Base-by-base conservation (phyloP, 164 flowering plant genomes). In the Vitis cinerea region DNA sequence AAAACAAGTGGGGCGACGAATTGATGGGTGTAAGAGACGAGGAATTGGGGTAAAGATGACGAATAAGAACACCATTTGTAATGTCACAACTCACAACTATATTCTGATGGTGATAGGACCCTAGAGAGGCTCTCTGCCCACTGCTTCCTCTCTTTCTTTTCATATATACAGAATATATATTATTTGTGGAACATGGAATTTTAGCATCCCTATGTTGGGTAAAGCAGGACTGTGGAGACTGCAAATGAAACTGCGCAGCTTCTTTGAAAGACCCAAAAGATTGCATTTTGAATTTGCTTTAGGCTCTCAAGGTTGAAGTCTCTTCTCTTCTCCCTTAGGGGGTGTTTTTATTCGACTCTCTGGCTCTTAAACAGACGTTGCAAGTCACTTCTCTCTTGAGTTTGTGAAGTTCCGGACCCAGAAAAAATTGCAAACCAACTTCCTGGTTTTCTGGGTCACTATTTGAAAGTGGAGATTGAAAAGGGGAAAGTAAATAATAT, bases 111-210 rank as follows among this genome's bases (percentile, higher is more conserved):
- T 59, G 71, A 61, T 52, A 59, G 50, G 73, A 64, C 69, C 65
- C 17, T 50, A 67, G 8, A 15, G 60, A 12, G 78, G 78, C 78
- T 74, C 78, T 65, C 78, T 74, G 78, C 80, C 78, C 79, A 72
- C 51, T 57, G 75, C 65, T 50, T 58, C 19, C 66, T 65, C n/a
- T 53, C 65, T 69, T 30, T 77, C 63, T 71, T 51, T 55, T 8
- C 47, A 31, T 59, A 37, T 37, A 2, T 37, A 37, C 0, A 3
- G 44, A 37, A 37, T 6, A 37, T 37, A 37, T 37, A 37, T 37
- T 37, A 37, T 37, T 37, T 3, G 44, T 2, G 66, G 70, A 23
- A 50, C 50, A 70, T 75, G 80, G 80, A 81, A 79, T 81, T 79
- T 81, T 72, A 74, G 80, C 64, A 59, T 72, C 78, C 79, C 81